Evolutionary conservation across 1,284 basidiomycete genomes (phyloP).

Genomic region (Neotropicomus parvogracilis): DNA sequence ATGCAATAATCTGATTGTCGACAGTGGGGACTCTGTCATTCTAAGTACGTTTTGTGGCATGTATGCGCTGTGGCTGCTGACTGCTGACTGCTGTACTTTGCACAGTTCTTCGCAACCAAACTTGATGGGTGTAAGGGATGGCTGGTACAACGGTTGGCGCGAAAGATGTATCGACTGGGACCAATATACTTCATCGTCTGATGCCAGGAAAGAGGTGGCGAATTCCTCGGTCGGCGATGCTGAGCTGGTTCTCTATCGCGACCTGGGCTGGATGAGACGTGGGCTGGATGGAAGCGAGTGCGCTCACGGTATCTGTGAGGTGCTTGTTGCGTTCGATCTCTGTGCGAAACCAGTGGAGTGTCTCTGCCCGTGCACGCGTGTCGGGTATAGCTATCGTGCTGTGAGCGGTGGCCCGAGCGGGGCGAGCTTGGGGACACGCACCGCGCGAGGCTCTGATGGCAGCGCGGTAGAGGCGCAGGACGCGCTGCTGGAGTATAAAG

Average conservation of each 20-base stretch:
- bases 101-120: constrained; percentile 82
- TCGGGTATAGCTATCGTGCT: constrained; percentile 55
- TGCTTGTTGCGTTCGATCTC: constrained; percentile 66
- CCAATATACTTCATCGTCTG: constrained; percentile 4
- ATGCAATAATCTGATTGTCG: constrained; percentile 11
- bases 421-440: constrained; percentile 30
- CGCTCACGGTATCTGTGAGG: constrained; percentile 53
- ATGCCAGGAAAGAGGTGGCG: constrained; percentile 41
- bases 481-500: constrained; percentile 65
- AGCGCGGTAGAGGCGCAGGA: constrained; percentile 58
- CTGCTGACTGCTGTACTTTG: constrained; percentile 14
- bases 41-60: constrained; percentile 63
- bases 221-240: constrained; percentile 51
- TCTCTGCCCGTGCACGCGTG: constrained; percentile 55
- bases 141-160: neutral
- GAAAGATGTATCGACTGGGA: constrained; percentile 5
- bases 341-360: constrained; percentile 64
- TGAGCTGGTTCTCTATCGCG: constrained; percentile 49
- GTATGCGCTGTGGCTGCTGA: constrained; percentile 9
- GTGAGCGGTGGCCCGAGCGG: constrained; percentile 7
- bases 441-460: constrained; percentile 66
- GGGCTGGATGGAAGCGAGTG: neutral
- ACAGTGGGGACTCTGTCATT: constrained; percentile 91
- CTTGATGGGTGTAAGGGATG: too few relatives aligned
- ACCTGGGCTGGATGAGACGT: constrained; percentile 33